These are phyloP conservation scores for Avena atlantica DNA, from an alignment of 176 grass and related monocot genomes.

Conservation along the genomic window DNA sequence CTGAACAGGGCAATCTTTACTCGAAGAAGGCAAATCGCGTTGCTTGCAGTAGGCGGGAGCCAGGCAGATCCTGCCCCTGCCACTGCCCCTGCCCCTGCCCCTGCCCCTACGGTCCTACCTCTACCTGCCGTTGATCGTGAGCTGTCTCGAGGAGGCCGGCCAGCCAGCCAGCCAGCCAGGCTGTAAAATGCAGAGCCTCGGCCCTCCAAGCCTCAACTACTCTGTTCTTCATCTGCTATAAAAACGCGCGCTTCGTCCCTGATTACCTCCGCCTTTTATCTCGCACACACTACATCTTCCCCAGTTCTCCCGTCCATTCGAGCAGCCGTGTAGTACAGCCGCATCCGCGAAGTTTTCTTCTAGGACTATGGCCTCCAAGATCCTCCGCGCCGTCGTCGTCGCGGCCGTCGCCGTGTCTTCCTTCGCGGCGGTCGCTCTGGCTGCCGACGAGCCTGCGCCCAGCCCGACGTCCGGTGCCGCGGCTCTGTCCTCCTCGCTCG, in stretches of 20 bases:
- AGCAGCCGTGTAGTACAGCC: not conserved
- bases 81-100: not conserved
- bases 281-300: not conserved
- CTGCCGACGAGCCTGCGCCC: conserved; percentile 73
- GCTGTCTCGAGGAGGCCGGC: conserved; percentile 43
- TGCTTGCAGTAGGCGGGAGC: not conserved
- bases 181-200: conserved; percentile 24
- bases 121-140: conserved; percentile 41
- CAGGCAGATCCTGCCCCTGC: not conserved
- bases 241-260: conserved; percentile 16
- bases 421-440: conserved; percentile 50
- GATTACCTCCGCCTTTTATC: not conserved
- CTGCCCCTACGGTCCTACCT: not conserved
- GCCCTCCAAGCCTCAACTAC: not conserved
- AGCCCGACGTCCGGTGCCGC: conserved; percentile 64
- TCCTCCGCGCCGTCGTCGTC: conserved; percentile 28
- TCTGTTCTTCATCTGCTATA: conserved; percentile 39
- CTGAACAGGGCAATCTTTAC: not conserved
- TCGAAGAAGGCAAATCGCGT: not conserved
- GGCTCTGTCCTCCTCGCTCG: conserved; percentile 43
- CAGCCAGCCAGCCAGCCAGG: conserved; percentile 20
- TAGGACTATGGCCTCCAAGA: conserved; percentile 44
- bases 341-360: not conserved
- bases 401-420: conserved; percentile 43
- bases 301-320: not conserved